Conservation (phyloP, 495 filamentous ascomycete species). For the Oidiodendron maius region DNA sequence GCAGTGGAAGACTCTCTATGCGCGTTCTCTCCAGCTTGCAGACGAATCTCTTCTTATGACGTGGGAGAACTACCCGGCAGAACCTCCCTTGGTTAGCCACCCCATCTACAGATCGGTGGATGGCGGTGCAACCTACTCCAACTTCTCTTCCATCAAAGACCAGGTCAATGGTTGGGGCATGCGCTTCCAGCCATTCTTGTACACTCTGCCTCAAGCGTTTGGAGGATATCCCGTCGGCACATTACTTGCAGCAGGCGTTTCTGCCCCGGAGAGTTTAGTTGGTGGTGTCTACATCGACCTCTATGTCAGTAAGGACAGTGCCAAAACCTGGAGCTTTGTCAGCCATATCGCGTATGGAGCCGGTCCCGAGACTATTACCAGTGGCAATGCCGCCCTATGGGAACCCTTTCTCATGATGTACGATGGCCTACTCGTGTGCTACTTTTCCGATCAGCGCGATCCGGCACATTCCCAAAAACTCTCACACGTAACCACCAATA, state of each 20-base stretch:
- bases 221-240: constrained; percentile 52
- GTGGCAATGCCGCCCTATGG: constrained; percentile 60
- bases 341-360: constrained; percentile 45
- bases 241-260: constrained; percentile 54
- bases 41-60: constrained; percentile 49
- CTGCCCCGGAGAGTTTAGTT: constrained; percentile 50
- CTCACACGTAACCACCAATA: constrained; percentile 48
- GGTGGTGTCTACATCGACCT: constrained; percentile 57
- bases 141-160: constrained; percentile 53
- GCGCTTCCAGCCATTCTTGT: constrained; percentile 59
- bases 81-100: constrained; percentile 46
- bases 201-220: constrained; percentile 47
- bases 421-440: constrained; percentile 50
- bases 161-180: constrained; percentile 55
- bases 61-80: constrained; percentile 52
- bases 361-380: constrained; percentile 50
- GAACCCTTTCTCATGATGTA: constrained; percentile 56
- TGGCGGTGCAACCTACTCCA: constrained; percentile 50
- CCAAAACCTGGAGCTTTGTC: constrained; percentile 55
- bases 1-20: constrained; percentile 31
- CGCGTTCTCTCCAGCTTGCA: constrained; percentile 39
- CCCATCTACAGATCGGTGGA: constrained; percentile 58
- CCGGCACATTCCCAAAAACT: constrained; percentile 57
- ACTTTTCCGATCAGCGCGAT: constrained; percentile 64
- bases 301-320: constrained; percentile 54